phyloP scores from a whole-genome alignment of 805 yeast species.

The Candida krabiensis region DNA sequence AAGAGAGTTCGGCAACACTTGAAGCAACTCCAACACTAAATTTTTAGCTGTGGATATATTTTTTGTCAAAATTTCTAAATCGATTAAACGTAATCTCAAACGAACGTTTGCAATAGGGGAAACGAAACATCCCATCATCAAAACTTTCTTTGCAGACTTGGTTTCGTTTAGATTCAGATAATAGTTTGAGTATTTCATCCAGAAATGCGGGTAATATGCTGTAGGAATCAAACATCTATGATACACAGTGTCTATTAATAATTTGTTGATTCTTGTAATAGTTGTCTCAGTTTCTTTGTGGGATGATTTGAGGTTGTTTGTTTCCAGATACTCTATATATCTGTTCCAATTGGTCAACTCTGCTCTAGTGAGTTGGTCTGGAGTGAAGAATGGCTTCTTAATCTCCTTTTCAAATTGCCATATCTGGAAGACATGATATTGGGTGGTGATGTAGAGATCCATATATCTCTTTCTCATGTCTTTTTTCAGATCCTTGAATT shows the following conservation, averaged over 20 bases:
- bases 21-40: slow-evolving; percentile 25
- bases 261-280: slow-evolving; percentile 20
- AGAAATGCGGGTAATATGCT: slow-evolving; percentile 44
- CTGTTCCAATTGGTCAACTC: slow-evolving; percentile 60
- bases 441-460: slow-evolving; percentile 57
- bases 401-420: slow-evolving; percentile 49
- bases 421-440: slow-evolving; percentile 49
- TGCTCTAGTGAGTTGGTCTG: slow-evolving; percentile 34
- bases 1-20: slow-evolving; percentile 34
- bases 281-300: slow-evolving; percentile 21
- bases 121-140: slow-evolving; percentile 37
- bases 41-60: slow-evolving; percentile 40
- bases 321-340: slow-evolving; percentile 57
- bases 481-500: slow-evolving; percentile 31
- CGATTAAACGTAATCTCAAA: slow-evolving; percentile 42
- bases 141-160: slow-evolving; percentile 38
- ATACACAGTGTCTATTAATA: slow-evolving; percentile 37
- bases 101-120: slow-evolving; percentile 29
- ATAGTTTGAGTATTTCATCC: slow-evolving; percentile 51
- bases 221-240: slow-evolving; percentile 50
- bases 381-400: slow-evolving; percentile 37
- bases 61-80: slow-evolving; percentile 41
- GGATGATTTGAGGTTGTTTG: slow-evolving; percentile 21
- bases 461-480: slow-evolving; percentile 47
- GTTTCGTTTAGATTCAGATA: slow-evolving; percentile 31